phyloP scores from a whole-genome alignment of 176 grass and related monocot genomes.

The Juncus inflexus region DNA sequence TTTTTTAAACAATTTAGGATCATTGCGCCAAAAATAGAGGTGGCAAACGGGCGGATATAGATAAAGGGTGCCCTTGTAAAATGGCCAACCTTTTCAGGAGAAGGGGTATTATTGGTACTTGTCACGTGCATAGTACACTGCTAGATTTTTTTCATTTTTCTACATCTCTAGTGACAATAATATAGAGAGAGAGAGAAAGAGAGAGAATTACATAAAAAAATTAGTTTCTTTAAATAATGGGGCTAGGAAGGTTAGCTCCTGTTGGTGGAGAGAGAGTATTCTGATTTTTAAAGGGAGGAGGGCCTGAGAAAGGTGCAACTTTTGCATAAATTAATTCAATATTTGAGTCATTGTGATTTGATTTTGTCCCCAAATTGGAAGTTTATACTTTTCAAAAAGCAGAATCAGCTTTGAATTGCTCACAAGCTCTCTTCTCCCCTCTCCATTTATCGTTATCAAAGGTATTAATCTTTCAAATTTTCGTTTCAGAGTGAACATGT shows the following conservation, averaged over 20 bases:
- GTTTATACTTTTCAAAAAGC: slow-evolving; percentile 35
- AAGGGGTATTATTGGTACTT: slow-evolving; percentile 16
- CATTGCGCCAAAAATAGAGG: not conserved
- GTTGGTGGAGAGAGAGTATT: slow-evolving; percentile 53
- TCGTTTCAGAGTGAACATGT: slow-evolving; percentile 3
- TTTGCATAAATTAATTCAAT: slow-evolving; percentile 38
- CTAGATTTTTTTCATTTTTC: slow-evolving; percentile 21
- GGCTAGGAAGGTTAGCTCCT: slow-evolving; percentile 29
- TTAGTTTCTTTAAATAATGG: slow-evolving; percentile 49
- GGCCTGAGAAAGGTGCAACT: slow-evolving; percentile 7
- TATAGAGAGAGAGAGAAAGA: slow-evolving; percentile 45
- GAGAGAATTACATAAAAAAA: slow-evolving; percentile 38
- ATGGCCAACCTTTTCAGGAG: slow-evolving; percentile 16
- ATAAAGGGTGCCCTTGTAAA: slow-evolving; percentile 22
- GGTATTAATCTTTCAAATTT: slow-evolving; percentile 24
- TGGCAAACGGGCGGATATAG: no score
- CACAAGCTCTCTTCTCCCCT: slow-evolving; percentile 22
- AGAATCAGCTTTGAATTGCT: slow-evolving; percentile 20
- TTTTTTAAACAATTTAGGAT: not conserved
- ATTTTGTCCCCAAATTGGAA: slow-evolving; percentile 47
- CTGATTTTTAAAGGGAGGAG: slow-evolving; percentile 28
- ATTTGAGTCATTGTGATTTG: slow-evolving; percentile 54
- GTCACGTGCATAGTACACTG: slow-evolving; percentile 37
- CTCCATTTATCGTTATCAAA: slow-evolving; percentile 10
- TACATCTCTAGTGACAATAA: slow-evolving; percentile 29